Percentiles rank a stretch among this genome's conserved stretches.
Conservation (phyloP, 768 basidiomycete genomes). For the Hypholoma sublateritium region DNA sequence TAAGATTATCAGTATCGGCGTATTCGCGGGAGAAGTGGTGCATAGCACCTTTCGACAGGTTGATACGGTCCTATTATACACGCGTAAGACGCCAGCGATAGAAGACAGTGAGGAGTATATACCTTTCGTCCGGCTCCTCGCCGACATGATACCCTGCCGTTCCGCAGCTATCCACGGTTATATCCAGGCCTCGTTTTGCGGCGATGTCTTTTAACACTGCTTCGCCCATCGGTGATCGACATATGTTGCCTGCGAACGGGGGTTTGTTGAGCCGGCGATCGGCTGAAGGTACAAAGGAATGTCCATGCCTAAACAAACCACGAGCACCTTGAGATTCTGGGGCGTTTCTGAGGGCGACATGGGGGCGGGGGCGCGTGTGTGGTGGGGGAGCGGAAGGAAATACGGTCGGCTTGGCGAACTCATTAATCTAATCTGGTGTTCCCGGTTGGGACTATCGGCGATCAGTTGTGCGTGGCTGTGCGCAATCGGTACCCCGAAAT, state of each 20-base stretch:
- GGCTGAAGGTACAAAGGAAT: not conserved
- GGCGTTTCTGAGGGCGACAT: constrained; percentile 1
- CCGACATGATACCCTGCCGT: constrained; percentile 84
- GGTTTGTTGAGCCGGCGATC: not conserved
- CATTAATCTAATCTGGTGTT: constrained; percentile 6
- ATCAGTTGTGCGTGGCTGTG: constrained; percentile 15
- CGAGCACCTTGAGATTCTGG: constrained; percentile 51
- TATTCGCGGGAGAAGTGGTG: not conserved
- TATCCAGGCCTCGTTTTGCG: constrained; percentile 59
- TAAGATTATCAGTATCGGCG: not conserved
- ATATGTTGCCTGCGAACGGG: constrained; percentile 65
- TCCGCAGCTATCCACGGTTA: constrained; percentile 81
- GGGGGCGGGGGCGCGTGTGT: not conserved
- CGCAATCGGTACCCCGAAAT: constrained; percentile 12
- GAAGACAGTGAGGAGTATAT: constrained; percentile 10
- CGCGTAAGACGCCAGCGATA: not conserved
- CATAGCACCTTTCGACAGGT: constrained; percentile 66
- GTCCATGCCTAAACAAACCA: constrained; percentile 64
- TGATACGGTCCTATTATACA: constrained; percentile 52
- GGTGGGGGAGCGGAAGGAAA: not conserved
- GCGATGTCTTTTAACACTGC: constrained; percentile 77
- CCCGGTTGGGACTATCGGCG: constrained; percentile 3
- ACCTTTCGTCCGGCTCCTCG: constrained; percentile 85
- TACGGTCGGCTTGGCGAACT: not conserved
- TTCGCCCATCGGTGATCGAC: constrained; percentile 91